Evolutionary conservation across 2,329 filamentous ascomycete species (phyloP), one percentile per base, ranked within the genome.

Genomic region (Neopestalotiopsis sp.): DNA sequence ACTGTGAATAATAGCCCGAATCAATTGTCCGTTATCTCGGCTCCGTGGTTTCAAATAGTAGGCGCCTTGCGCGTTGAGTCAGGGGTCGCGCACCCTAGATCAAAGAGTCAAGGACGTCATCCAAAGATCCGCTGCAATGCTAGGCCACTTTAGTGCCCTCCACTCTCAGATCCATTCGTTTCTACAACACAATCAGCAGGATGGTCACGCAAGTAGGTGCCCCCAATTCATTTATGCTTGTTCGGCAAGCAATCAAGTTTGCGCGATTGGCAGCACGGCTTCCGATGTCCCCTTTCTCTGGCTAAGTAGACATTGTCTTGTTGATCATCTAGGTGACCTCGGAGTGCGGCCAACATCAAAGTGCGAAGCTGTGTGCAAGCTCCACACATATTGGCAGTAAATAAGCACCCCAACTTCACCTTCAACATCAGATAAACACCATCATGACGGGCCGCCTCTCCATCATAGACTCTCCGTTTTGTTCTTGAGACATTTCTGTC

Each of bases 71-170:
- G 20, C 20, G n/a, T 52, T 20, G 9, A 24, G 14, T n/a, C 17
- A n/a, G 17, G 20, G 45, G 20, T 24, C 9, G 45, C 45, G 9
- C 6, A 14, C 20, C 45, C 45, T 52, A n/a, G 20, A 24, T 28
- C 24, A 30, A 17, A 62, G 32, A 38, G 34, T 62, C 32, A 30
- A n/a, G 9, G 59, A 62, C 59, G 59, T 62, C 59, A 62, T 62
- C 34, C 40, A 34, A 20, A 1, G 59, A 59, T 28, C 30, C 57
- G 57, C 30, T 28, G 20, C 57, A 24, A 20, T 52, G 45, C 45
- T 52, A 52, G 9, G 45, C 45, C 10, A 17, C 9, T n/a, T 52
- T 52, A 52, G 45, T 52, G 45, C 9, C 14, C 34, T 28, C 14
- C 42, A 49, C 13, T 49, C 20, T 20, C 45, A 52, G 45, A 52